Evolutionary conservation across 345 rosid genomes (phyloP), one percentile per base, ranked within the genome.

Genomic region (Cardamine chenopodiifolia): DNA sequence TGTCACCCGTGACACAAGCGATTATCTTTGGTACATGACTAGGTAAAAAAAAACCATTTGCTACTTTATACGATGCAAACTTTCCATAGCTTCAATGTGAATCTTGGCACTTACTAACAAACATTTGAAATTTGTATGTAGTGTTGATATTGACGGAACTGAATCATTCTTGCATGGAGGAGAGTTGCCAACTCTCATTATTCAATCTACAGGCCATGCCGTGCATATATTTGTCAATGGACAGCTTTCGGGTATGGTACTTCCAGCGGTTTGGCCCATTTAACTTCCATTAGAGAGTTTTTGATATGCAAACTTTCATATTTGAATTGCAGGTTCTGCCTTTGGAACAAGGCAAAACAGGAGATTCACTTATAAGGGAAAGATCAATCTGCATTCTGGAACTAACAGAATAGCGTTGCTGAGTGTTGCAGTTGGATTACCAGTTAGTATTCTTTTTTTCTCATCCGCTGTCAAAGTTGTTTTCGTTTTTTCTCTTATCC

Each of bases 391-490:
- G 65, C 91, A 25, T 53, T 78, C 91, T 65, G 99, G 98, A 78
- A 84, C 83, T 61, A 92, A 96, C 87, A 85, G 71, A 83, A 92
- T 96, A n/a, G 97, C 97, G 2, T 83, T 96, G 72, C 88, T 96
- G 68, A 92, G 99, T 72, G 90, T 96, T 60, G 94, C 98, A 35
- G 91, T 92, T 83, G 98, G 99, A 65, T 86, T 96, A 78, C 98
- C 93, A 2, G 99, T 92, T 59, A 84, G 89, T 85, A 71, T 74
- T 52, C 59, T 34, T 69, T 19, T 68, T 8, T 20, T 65, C 26
- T 48, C n/a, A 62, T 75, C 17, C 0, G 23, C 17, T 62, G 23
- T 2, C 28, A 18, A 19, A 13, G 23, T 23, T 34, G 34, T 62
- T 78, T 78, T 17, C 3, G 3, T 29, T 29, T 19, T n/a, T 49